Percentiles rank a stretch among this genome's conserved stretches.
These are phyloP conservation scores for Geopyxis carbonaria DNA, from an alignment of 495 filamentous ascomycete species.

Conservation along the genomic window DNA sequence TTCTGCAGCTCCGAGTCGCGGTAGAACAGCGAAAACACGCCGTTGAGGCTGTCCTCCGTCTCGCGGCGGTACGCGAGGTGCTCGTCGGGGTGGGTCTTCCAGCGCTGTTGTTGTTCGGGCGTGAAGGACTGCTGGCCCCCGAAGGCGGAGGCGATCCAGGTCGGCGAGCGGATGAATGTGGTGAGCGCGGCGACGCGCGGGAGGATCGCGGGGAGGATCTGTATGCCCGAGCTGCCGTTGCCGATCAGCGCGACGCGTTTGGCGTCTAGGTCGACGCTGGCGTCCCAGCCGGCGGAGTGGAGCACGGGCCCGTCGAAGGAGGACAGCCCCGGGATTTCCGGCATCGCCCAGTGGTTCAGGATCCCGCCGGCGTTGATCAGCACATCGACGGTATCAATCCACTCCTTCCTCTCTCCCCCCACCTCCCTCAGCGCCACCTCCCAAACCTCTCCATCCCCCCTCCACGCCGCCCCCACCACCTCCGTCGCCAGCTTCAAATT, in stretches of 20 bases:
- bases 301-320: conserved; percentile 37
- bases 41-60: conserved; percentile 28
- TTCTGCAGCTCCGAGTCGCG: no score
- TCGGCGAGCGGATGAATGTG: conserved; percentile 48
- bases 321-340: conserved; percentile 32
- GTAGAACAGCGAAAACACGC: no score
- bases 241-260: conserved; percentile 45
- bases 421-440: not conserved
- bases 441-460: not conserved
- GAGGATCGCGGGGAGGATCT: conserved; percentile 46
- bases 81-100: conserved; percentile 20
- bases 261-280: conserved; percentile 35
- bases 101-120: no score
- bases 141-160: conserved; percentile 47
- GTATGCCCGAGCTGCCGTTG: conserved; percentile 40
- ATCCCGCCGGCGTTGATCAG: not conserved
- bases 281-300: conserved; percentile 44
- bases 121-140: conserved; percentile 28
- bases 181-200: conserved; percentile 36
- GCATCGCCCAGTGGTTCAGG: conserved; percentile 39
- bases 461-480: not conserved
- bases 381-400: not conserved
- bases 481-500: not conserved
- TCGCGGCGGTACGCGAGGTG: conserved; percentile 27
- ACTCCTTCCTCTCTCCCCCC: not conserved